These are phyloP conservation scores for Laburnicola sp. DNA, from an alignment of 2,329 filamentous ascomycete species.

Conservation along the genomic window DNA sequence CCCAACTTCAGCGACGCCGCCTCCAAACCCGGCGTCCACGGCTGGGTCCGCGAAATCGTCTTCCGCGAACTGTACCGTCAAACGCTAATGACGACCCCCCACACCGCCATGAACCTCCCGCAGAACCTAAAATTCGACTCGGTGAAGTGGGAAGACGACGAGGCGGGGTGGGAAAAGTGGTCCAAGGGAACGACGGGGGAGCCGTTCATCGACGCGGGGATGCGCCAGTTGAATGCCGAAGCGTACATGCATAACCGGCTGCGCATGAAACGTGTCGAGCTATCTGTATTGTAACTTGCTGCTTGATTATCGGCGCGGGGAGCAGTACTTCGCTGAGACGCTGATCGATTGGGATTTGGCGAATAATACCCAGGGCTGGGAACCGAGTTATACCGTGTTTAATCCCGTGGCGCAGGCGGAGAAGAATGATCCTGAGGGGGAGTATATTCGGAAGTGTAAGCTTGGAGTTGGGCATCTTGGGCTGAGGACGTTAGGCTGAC, in stretches of 20 bases:
- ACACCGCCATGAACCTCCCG: slow-evolving; percentile 55
- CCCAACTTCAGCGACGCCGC: slow-evolving; percentile 50
- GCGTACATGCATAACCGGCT: slow-evolving; percentile 58
- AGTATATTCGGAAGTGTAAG: slow-evolving; percentile 44
- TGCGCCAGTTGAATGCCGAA: slow-evolving; percentile 55
- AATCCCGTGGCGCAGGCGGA: slow-evolving; percentile 48
- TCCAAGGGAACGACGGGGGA: slow-evolving; percentile 52
- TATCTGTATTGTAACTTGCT: slow-evolving; percentile 56
- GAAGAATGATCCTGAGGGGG: slow-evolving; percentile 43
- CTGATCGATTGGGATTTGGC: slow-evolving; percentile 54
- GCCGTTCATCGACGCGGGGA: slow-evolving; percentile 56
- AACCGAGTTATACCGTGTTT: slow-evolving; percentile 56
- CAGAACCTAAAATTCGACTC: slow-evolving; percentile 58
- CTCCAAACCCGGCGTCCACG: slow-evolving; percentile 42
- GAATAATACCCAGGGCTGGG: slow-evolving; percentile 58
- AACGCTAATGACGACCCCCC: slow-evolving; percentile 51
- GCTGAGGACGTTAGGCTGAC: background rate
- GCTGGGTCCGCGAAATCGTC: slow-evolving; percentile 57
- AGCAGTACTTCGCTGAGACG: slow-evolving; percentile 56
- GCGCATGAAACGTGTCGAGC: slow-evolving; percentile 55
- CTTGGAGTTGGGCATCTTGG: background rate
- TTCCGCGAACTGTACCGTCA: slow-evolving; percentile 58
- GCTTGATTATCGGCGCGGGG: slow-evolving; percentile 54
- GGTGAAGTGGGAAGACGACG: slow-evolving; percentile 56
- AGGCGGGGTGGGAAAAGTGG: slow-evolving; percentile 56